These are phyloP conservation scores for Buddleja alternifolia DNA, from an alignment of 257 asterid genomes.

Conservation along the genomic window DNA sequence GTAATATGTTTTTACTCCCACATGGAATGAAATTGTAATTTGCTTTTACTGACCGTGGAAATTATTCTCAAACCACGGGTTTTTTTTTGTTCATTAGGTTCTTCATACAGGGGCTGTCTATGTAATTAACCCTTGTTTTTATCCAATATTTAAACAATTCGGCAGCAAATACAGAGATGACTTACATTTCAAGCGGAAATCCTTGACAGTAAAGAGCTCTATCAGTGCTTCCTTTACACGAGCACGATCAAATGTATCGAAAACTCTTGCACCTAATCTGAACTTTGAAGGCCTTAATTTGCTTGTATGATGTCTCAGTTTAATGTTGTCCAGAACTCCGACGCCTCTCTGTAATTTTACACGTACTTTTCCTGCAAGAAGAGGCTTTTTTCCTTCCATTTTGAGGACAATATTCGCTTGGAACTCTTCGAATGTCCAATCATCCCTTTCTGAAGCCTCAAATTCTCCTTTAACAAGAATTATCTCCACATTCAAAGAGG, in stretches of 20 bases:
- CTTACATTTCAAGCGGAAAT: constrained; percentile 37
- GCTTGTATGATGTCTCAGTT: constrained; percentile 26
- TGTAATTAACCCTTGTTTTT: too few relatives aligned
- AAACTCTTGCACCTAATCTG: constrained; percentile 36
- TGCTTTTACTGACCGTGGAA: too few relatives aligned
- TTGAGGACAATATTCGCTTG: constrained; percentile 12
- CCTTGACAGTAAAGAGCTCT: constrained; percentile 33
- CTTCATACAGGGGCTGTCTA: too few relatives aligned
- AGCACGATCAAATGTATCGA: not conserved
- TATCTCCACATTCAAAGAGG: constrained; percentile 35
- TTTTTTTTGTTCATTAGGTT: too few relatives aligned
- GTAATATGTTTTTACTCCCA: too few relatives aligned
- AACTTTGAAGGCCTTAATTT: constrained; percentile 14
- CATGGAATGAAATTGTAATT: too few relatives aligned
- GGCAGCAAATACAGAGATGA: not conserved
- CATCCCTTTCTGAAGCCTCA: constrained; percentile 24
- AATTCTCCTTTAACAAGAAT: constrained; percentile 33
- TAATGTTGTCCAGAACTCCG: constrained; percentile 17
- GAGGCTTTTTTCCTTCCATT: constrained; percentile 29
- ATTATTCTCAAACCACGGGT: too few relatives aligned
- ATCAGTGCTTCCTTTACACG: constrained; percentile 35
- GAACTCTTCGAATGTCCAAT: constrained; percentile 29
- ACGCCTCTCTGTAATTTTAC: constrained; percentile 36
- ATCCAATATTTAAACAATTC: not conserved
- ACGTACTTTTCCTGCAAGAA: constrained; percentile 30